These are phyloP conservation scores for Pulveroboletus sp. DNA, from an alignment of 768 basidiomycete species.

Conservation along the genomic window DNA sequence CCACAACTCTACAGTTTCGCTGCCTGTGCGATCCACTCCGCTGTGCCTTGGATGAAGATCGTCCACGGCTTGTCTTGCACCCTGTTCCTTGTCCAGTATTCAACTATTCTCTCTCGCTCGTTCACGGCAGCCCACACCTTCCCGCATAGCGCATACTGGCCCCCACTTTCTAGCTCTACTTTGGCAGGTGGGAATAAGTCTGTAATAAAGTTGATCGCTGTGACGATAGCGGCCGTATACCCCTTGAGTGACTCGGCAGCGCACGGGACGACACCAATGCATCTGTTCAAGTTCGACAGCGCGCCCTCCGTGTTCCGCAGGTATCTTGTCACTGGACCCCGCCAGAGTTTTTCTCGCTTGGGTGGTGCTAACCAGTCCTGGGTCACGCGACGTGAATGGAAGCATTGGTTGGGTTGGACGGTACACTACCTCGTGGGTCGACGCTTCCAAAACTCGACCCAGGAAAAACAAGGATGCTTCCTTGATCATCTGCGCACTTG, in stretches of 20 bases:
- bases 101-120: slow-evolving; percentile 8
- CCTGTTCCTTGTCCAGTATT: slow-evolving; percentile 16
- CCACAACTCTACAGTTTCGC: slow-evolving; percentile 1
- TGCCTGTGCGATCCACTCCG: slow-evolving; percentile 17
- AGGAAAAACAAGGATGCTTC: slow-evolving; percentile 26
- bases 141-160: slow-evolving; percentile 19
- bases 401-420: neutral
- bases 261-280: slow-evolving; percentile 10
- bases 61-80: slow-evolving; percentile 14
- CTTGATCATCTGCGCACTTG: slow-evolving; percentile 16
- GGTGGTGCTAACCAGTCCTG: slow-evolving; percentile 22
- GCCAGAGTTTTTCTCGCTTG: slow-evolving; percentile 20
- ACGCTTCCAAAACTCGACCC: slow-evolving; percentile 1
- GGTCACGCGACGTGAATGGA: neutral
- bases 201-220: slow-evolving; percentile 20
- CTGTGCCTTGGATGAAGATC: slow-evolving; percentile 8
- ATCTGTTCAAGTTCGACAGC: slow-evolving; percentile 8
- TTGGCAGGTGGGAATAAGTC: slow-evolving; percentile 19
- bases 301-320: slow-evolving; percentile 21
- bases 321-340: slow-evolving; percentile 15
- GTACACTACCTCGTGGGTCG: slow-evolving; percentile 10
- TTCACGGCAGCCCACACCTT: slow-evolving; percentile 18
- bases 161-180: slow-evolving; percentile 9
- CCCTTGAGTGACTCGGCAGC: slow-evolving; percentile 11
- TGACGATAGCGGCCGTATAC: slow-evolving; percentile 12